phyloP scores from a whole-genome alignment of 2,329 filamentous ascomycete species.

The Rosellinia necatrix region DNA sequence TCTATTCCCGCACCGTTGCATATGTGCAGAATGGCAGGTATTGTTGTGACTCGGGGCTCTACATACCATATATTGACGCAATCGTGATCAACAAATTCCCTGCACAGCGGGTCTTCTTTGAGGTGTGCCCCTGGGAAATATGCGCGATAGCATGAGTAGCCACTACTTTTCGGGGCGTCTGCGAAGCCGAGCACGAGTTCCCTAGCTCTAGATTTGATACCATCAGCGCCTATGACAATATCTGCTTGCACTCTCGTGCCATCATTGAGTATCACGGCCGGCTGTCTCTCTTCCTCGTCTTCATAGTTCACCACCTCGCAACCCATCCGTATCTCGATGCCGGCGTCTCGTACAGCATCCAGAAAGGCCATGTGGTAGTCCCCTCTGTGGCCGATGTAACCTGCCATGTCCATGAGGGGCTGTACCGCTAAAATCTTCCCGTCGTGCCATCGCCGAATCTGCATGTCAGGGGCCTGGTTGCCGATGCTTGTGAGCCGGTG shows the following conservation, averaged over 20 bases:
- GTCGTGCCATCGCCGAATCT: conserved; percentile 53
- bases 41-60: background rate
- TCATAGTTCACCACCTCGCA: conserved; percentile 46
- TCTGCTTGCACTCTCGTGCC: conserved; percentile 49
- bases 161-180: conserved; percentile 56
- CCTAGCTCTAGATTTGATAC: conserved; percentile 54
- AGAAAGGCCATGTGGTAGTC: conserved; percentile 51
- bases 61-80: conserved; percentile 49
- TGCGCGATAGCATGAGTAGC: conserved; percentile 58
- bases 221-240: conserved; percentile 56
- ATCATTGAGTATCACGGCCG: conserved; percentile 42
- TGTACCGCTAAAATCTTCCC: conserved; percentile 52
- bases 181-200: conserved; percentile 56
- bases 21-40: background rate
- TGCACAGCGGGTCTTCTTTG: conserved; percentile 42
- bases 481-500: conserved; percentile 49
- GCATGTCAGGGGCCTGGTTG: conserved; percentile 53
- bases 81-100: conserved; percentile 49
- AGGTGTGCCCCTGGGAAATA: conserved; percentile 48
- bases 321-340: conserved; percentile 48
- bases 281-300: conserved; percentile 37
- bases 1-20: background rate
- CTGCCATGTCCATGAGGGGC: conserved; percentile 56
- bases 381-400: conserved; percentile 50
- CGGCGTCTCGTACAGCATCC: conserved; percentile 44